Percentiles rank a stretch among this genome's conserved stretches.
Conservation (phyloP, 148 eudicot species). For the Tetragonia tetragonoides region DNA sequence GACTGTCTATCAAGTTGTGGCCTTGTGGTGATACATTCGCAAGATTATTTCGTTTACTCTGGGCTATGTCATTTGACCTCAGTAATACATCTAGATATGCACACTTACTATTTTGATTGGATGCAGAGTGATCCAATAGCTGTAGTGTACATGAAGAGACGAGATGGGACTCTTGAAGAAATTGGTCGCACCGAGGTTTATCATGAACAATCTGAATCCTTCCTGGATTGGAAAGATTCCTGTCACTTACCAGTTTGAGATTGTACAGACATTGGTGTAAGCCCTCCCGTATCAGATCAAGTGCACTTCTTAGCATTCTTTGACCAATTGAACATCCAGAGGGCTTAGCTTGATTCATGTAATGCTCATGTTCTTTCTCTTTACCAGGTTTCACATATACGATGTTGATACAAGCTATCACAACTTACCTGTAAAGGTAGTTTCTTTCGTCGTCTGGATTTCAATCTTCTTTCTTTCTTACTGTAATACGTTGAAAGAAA, state of each 20-base stretch:
- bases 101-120: conserved; percentile 4
- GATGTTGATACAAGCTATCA: conserved; percentile 82
- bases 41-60: neutral
- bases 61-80: neutral
- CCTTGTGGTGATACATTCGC: neutral
- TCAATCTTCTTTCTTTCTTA: neutral
- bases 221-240: conserved; percentile 72
- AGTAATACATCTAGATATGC: neutral
- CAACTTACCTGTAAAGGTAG: conserved; percentile 73
- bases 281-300: conserved; percentile 13
- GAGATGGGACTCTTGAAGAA: conserved; percentile 70
- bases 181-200: conserved; percentile 96
- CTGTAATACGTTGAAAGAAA: neutral
- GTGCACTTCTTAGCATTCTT: neutral
- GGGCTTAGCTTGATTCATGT: conserved; percentile 11
- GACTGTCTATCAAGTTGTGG: neutral
- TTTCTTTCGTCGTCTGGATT: neutral
- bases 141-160: conserved; percentile 68
- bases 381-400: conserved; percentile 66
- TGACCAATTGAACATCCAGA: neutral
- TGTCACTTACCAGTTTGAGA: conserved; percentile 79
- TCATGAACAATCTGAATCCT: conserved; percentile 77
- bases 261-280: conserved; percentile 75
- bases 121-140: conserved; percentile 98
- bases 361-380: conserved; percentile 14